phyloP scores from a whole-genome alignment of 352 stramenopile genomes.

The Phytophthora pistaciae region DNA sequence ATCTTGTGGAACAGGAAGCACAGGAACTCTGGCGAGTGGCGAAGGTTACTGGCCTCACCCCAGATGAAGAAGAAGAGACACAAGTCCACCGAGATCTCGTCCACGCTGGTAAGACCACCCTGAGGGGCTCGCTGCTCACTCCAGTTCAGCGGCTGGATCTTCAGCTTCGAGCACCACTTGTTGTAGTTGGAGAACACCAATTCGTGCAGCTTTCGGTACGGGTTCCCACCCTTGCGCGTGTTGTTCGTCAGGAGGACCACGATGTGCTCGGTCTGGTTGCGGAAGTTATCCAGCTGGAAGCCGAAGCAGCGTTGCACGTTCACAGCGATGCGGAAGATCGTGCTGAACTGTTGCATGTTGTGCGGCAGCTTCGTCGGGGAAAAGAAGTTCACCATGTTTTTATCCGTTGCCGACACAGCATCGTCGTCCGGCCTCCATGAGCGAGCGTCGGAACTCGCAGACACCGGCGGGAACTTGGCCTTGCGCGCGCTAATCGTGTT shows the following conservation, averaged over 20 bases:
- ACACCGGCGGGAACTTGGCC: slow-evolving; percentile 62
- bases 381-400: slow-evolving; percentile 86
- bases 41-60: slow-evolving; percentile 98
- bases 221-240: slow-evolving; percentile 76
- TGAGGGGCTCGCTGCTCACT: slow-evolving; percentile 76
- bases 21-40: slow-evolving; percentile 98
- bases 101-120: slow-evolving; percentile 85
- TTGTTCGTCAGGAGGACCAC: slow-evolving; percentile 97
- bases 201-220: slow-evolving; percentile 85
- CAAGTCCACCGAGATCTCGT: slow-evolving; percentile 88
- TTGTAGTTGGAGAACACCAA: slow-evolving; percentile 90
- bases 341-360: slow-evolving; percentile 88
- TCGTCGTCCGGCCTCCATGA: slow-evolving; percentile 65
- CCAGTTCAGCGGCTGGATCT: slow-evolving; percentile 77
- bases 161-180: slow-evolving; percentile 91
- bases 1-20: slow-evolving; percentile 99
- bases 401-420: slow-evolving; percentile 26
- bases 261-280: slow-evolving; percentile 98
- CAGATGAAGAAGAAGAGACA: slow-evolving; percentile 99
- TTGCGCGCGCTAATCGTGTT: slow-evolving; percentile 39
- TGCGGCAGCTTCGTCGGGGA: slow-evolving; percentile 67
- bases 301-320: slow-evolving; percentile 89
- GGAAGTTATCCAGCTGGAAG: slow-evolving; percentile 89
- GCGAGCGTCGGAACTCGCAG: slow-evolving; percentile 82
- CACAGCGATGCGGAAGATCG: slow-evolving; percentile 85